These are phyloP conservation scores for Aspergillus affinis DNA, from an alignment of 495 filamentous ascomycete genomes.

Conservation along the genomic window DNA sequence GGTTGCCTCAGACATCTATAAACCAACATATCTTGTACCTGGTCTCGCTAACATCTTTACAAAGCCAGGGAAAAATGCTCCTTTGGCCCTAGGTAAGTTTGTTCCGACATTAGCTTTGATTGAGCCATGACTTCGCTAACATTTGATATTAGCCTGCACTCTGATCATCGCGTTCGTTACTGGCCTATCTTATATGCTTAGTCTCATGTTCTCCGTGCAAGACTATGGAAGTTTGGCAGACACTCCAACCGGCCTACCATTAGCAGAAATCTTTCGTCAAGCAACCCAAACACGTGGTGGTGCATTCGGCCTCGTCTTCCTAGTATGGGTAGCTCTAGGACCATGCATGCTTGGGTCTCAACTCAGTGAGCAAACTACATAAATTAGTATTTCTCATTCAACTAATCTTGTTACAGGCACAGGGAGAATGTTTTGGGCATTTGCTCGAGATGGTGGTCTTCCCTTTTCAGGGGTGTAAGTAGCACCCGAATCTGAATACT, in stretches of 20 bases:
- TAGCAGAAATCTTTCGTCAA: conserved; percentile 72
- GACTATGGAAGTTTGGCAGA: conserved; percentile 35
- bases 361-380: conserved; percentile 33
- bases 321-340: conserved; percentile 55
- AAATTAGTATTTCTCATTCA: conserved; percentile 6
- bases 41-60: not conserved
- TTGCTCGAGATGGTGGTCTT: conserved; percentile 63
- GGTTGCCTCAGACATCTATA: too few species aligned
- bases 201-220: conserved; percentile 48
- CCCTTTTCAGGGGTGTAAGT: conserved; percentile 34
- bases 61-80: conserved; percentile 33
- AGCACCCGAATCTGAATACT: not conserved
- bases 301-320: conserved; percentile 52
- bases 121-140: conserved; percentile 3
- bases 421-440: conserved; percentile 68
- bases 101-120: not conserved
- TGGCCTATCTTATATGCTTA: conserved; percentile 42
- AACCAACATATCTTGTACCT: conserved; percentile 7
- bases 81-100: conserved; percentile 32
- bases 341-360: conserved; percentile 50
- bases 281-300: conserved; percentile 65
- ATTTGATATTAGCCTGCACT: conserved; percentile 30
- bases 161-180: conserved; percentile 48
- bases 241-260: conserved; percentile 57
- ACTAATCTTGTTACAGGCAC: conserved; percentile 58